Conservation (phyloP, 371 early-diverging fungal species). For the Actinomortierella ambigua region DNA sequence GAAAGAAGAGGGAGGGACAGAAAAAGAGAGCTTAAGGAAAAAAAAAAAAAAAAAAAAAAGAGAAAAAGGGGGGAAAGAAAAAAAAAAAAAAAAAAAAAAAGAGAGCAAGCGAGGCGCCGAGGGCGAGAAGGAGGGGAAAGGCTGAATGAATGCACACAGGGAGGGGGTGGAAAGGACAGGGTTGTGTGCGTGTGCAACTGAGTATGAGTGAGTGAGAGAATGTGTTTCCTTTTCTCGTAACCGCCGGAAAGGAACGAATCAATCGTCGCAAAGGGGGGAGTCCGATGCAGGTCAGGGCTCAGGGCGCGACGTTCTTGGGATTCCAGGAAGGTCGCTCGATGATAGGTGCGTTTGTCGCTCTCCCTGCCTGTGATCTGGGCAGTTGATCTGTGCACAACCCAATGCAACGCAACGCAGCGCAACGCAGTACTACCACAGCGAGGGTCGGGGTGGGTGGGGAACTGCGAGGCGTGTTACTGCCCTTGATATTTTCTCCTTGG, state of each 20-base stretch:
- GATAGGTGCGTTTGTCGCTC: too few relatives aligned
- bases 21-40: slow-evolving; percentile 1
- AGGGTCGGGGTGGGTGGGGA: too few relatives aligned
- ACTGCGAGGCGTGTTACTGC: too few relatives aligned
- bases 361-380: too few relatives aligned
- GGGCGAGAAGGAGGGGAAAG: background rate
- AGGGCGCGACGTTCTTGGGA: too few relatives aligned
- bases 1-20: slow-evolving; percentile 1
- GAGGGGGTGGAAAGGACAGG: background rate
- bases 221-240: background rate
- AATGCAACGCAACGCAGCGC: too few relatives aligned
- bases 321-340: too few relatives aligned
- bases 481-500: too few relatives aligned
- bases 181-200: background rate
- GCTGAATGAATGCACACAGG: background rate
- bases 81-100: background rate
- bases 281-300: background rate
- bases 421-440: too few relatives aligned
- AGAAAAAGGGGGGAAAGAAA: background rate
- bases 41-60: slow-evolving; percentile 5
- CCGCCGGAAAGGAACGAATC: background rate
- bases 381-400: too few relatives aligned
- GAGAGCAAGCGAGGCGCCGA: background rate
- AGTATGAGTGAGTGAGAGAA: background rate
- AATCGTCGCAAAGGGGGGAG: background rate